phyloP scores from a whole-genome alignment of 2,329 filamentous ascomycete species.

The Aureobasidium sp. region DNA sequence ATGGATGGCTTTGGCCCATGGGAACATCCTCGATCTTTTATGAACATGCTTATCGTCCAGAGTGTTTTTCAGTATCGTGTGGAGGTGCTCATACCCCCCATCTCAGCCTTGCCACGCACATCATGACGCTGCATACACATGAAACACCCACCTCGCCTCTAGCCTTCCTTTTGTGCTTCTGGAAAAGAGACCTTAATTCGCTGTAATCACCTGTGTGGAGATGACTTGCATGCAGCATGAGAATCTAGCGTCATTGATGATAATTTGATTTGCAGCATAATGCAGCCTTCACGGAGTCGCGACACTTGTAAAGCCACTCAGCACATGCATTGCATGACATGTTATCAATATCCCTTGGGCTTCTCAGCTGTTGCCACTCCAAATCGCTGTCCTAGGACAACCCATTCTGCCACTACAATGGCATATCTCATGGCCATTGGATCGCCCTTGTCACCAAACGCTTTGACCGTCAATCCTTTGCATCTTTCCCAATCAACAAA shows the following conservation, averaged over 20 bases:
- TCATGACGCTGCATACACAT: neutral
- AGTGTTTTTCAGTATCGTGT: neutral
- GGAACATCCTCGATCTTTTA: no score
- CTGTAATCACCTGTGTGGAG: neutral
- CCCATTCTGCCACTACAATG: slow-evolving; percentile 37
- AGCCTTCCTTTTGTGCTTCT: neutral
- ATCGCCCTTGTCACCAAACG: slow-evolving; percentile 32
- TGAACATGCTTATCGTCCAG: no score
- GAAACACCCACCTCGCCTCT: neutral
- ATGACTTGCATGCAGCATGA: neutral
- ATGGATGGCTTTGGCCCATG: no score
- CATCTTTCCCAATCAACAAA: slow-evolving; percentile 24
- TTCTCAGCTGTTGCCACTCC: slow-evolving; percentile 32
- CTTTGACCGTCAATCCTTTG: slow-evolving; percentile 31
- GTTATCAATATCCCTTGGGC: slow-evolving; percentile 11
- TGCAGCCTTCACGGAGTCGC: neutral
- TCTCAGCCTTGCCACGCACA: neutral
- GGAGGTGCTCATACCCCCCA: neutral
- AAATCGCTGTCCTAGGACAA: slow-evolving; percentile 40
- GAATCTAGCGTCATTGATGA: neutral
- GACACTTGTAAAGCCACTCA: neutral
- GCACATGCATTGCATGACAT: neutral
- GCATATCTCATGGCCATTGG: slow-evolving; percentile 33
- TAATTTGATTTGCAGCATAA: neutral
- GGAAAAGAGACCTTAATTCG: neutral